phyloP scores from a whole-genome alignment of 257 asterid genomes.

The Solanum sejunctum region DNA sequence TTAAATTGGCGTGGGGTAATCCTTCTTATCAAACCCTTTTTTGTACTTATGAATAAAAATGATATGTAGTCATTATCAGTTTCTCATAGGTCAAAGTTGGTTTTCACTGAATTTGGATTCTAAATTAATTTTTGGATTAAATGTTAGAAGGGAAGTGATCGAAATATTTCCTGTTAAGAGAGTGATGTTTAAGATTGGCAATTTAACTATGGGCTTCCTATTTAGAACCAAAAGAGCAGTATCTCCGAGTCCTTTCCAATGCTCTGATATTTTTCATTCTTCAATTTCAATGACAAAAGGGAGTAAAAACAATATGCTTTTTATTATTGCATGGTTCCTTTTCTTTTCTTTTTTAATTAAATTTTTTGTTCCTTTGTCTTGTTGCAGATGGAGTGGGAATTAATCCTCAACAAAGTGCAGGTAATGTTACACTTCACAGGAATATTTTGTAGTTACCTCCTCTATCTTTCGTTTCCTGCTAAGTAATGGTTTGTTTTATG shows the following conservation, averaged over 20 bases:
- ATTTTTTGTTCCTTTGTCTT: neutral
- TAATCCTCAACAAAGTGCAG: conserved; percentile 97
- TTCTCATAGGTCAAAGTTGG: neutral
- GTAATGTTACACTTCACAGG: conserved; percentile 20
- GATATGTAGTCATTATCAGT: neutral
- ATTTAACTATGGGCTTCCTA: neutral
- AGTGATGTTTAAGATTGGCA: neutral
- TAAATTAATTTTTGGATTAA: neutral
- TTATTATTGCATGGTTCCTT: neutral
- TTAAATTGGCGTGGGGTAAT: neutral
- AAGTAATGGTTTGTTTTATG: neutral
- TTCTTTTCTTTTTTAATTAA: neutral
- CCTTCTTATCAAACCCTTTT: neutral
- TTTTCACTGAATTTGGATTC: neutral
- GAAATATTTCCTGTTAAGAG: neutral
- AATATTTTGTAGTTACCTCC: neutral
- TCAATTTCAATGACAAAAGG: neutral
- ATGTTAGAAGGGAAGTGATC: neutral
- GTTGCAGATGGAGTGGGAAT: conserved; percentile 90
- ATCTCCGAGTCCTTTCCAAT: neutral
- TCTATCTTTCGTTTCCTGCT: neutral
- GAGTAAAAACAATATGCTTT: neutral
- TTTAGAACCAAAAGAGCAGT: neutral
- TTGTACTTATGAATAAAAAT: neutral
- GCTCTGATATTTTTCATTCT: neutral